Conservation (phyloP, 257 asterid genomes). For the Anisodus tanguticus region DNA sequence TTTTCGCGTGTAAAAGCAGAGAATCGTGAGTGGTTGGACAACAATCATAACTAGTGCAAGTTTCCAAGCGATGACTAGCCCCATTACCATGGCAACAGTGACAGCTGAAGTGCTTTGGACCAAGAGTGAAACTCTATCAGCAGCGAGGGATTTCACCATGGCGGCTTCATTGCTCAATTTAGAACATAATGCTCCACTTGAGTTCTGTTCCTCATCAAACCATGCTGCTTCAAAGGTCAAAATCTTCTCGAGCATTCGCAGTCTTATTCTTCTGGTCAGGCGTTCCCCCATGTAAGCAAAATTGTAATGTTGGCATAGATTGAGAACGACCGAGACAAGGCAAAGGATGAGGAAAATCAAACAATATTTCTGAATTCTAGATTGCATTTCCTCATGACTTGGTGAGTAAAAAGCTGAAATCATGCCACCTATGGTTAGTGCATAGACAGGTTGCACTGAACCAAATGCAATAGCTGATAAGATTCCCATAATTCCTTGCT, state of each 20-base stretch:
- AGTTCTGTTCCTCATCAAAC: slow-evolving; percentile 75
- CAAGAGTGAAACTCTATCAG: slow-evolving; percentile 66
- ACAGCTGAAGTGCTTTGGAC: slow-evolving; percentile 75
- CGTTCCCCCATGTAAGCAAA: slow-evolving; percentile 86
- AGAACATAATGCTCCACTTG: slow-evolving; percentile 68
- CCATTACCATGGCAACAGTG: slow-evolving; percentile 62
- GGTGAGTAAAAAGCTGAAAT: slow-evolving; percentile 68
- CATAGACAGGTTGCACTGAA: slow-evolving; percentile 79
- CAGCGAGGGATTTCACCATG: slow-evolving; percentile 77
- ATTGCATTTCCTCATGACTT: slow-evolving; percentile 64
- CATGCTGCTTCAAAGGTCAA: slow-evolving; percentile 76
- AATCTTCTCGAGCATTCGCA: slow-evolving; percentile 63
- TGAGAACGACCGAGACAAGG: slow-evolving; percentile 55
- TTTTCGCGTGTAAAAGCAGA: slow-evolving; percentile 72
- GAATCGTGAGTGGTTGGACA: slow-evolving; percentile 75
- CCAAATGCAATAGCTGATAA: slow-evolving; percentile 67
- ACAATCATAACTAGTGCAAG: slow-evolving; percentile 88
- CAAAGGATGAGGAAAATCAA: slow-evolving; percentile 60
- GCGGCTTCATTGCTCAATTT: slow-evolving; percentile 74
- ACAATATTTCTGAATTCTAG: slow-evolving; percentile 54
- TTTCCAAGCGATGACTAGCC: slow-evolving; percentile 80
- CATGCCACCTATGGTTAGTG: slow-evolving; percentile 79
- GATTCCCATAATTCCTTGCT: slow-evolving; percentile 69
- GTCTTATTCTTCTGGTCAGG: slow-evolving; percentile 60
- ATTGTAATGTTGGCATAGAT: slow-evolving; percentile 75